Evolutionary conservation across 768 basidiomycete species (phyloP), one percentile per base, ranked within the genome.

Genomic region (Lentinus tigrinus): DNA sequence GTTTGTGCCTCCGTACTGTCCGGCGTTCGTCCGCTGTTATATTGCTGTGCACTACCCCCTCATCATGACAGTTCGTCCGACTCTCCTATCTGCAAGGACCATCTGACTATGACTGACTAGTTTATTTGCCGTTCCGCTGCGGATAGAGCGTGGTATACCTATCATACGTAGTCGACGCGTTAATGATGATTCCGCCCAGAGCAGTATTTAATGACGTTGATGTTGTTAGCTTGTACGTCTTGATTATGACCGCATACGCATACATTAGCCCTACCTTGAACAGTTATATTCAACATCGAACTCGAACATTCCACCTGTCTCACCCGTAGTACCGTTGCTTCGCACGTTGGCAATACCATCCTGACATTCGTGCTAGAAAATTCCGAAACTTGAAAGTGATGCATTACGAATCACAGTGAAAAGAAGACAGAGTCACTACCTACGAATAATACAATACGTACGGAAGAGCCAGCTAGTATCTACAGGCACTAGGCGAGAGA

Each of bases 151-250:
- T 59, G n/a, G n/a, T n/a, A n/a, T n/a, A n/a, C 47, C 34, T 54
- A 37, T 34, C 36, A 49, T 60, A 46, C 42, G 54, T 1, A 31
- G 31, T 7, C 11, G 31, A 2, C 31, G 7, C 31, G 11, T 31
- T 11, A 11, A 31, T 38, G 39, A 44, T 39, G 40, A 31, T 31
- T 47, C 36, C 51, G 16, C n/a, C 48, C 43, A 50, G 52, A 10
- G 26, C 52, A 42, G 42, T 61, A 61, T 61, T 61, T 61, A 57
- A 57, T 61, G 55, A 56, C 55, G 21, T 57, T 57, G 52, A 61
- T 61, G 60, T 61, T 61, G 60, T 61, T 61, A 19, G 52, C 55
- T 19, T 61, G 55, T 61, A 54, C 51, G 51, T 23, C 39, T 52
- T 42, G 51, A 14, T 21, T 42, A 31, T 16, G 27, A 34, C 47